Base-by-base conservation (phyloP, 441 rosid species). In the Pelargonium australe region DNA sequence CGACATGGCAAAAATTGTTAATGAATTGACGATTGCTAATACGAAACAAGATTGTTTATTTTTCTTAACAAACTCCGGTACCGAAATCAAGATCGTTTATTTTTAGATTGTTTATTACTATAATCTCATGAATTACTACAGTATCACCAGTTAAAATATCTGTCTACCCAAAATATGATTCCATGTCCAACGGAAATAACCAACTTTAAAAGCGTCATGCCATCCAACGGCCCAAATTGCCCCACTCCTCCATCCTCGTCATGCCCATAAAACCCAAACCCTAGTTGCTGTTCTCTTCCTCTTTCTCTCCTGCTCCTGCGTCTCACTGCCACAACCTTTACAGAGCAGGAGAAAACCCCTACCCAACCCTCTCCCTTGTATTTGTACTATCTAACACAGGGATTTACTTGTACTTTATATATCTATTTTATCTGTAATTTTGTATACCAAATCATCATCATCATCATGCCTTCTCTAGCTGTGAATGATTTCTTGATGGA, bases 381-480 rank as follows among this genome's bases (percentile, higher is more conserved):
- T 25, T 25, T 25, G 31, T 25, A 25, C 31, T 25, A 25, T 25
- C 25, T 5, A n/a, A 51, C 16, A 51, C 14, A 12, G 12, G 4
- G 0, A 49, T 49, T 11, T 13, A 51, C 58, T 28, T 17, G 10
- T 53, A 8, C 64, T n/a, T 44, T 65, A 55, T 20, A 19, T 55
- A 55, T 16, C 20, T 55, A 16, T 55, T 55, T 55, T 55, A 53
- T 16, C 61, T 16, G 23, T 55, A 5, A 16, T 55, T 55, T 55
- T 55, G 8, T 55, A 55, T 55, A 55, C 61, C 5, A 9, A 12
- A 19, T 49, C 8, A 17, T 37, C 31, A 5, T 7, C 66, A 66
- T 8, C 63, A 60, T 13, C 76, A 89, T 88, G 95, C 91, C 95
- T 72, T 85, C 89, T 1, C 34, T 88, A 34, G 79, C 82, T 63